Evolutionary conservation across 2,329 filamentous ascomycete species (phyloP).

Genomic region (Cercospora sp.): DNA sequence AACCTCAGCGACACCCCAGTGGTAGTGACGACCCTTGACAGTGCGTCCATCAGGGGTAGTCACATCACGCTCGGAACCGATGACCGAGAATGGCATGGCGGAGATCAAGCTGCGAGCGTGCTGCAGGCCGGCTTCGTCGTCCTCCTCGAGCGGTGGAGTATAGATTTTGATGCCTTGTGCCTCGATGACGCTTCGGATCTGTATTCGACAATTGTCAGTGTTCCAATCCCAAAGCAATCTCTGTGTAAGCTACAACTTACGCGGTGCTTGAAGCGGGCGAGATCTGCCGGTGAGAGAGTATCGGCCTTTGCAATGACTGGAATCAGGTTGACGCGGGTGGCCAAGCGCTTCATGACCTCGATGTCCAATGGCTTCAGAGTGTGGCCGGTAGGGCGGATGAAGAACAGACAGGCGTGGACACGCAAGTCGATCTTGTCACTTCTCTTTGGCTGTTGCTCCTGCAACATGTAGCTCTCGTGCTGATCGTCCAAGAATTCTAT

Average conservation of each 20-base stretch:
- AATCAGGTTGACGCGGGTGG: conserved; percentile 96
- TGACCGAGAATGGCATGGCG: conserved; percentile 98
- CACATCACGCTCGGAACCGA: conserved; percentile 98
- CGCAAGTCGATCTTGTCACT: conserved; percentile 99
- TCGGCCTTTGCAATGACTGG: conserved; percentile 98
- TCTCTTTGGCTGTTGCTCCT: conserved; percentile 98
- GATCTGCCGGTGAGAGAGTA: conserved; percentile 87
- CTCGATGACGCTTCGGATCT: conserved; percentile 95
- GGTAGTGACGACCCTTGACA: conserved; percentile 98
- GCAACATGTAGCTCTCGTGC: conserved; percentile 99
- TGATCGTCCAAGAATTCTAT: conserved; percentile 99
- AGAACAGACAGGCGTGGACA: conserved; percentile 98
- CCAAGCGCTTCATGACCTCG: conserved; percentile 99
- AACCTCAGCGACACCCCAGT: conserved; percentile 98
- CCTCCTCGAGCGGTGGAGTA: conserved; percentile 94
- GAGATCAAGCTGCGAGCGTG: conserved; percentile 93
- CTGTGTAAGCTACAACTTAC: conserved; percentile 54
- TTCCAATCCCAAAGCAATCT: background rate
- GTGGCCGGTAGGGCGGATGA: conserved; percentile 97
- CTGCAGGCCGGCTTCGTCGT: conserved; percentile 92
- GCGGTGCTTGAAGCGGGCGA: conserved; percentile 92
- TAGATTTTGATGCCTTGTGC: conserved; percentile 99
- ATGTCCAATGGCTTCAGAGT: conserved; percentile 98
- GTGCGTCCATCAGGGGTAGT: conserved; percentile 94
- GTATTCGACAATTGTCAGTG: conserved; percentile 37